A percentile compares a stretch with the other conserved stretches of the same genome.
Conservation (phyloP, 2,329 filamentous ascomycete species). For the Penicillium sp. region DNA sequence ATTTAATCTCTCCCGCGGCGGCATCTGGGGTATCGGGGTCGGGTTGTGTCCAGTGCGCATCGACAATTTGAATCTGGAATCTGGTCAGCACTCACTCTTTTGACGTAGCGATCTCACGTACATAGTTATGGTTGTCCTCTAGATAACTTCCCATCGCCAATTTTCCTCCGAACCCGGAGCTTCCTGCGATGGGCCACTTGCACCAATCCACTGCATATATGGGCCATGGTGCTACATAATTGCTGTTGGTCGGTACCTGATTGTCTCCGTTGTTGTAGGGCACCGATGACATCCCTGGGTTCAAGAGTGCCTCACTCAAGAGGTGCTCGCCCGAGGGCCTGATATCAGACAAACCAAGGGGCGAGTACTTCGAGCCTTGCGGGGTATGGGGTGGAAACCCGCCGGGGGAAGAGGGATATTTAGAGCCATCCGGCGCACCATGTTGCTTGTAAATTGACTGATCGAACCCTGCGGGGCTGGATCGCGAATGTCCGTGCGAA, state of each 20-base stretch:
- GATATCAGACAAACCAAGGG: slow-evolving; percentile 88
- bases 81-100: slow-evolving; percentile 15
- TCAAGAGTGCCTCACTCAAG: slow-evolving; percentile 70
- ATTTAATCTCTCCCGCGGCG: slow-evolving; percentile 60
- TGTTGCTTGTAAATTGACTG: slow-evolving; percentile 64
- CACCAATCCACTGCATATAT: slow-evolving; percentile 99
- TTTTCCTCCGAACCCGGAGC: slow-evolving; percentile 73
- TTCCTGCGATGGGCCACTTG: slow-evolving; percentile 83
- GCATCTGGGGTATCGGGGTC: slow-evolving; percentile 70
- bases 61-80: slow-evolving; percentile 89
- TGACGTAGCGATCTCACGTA: slow-evolving; percentile 47
- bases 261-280: slow-evolving; percentile 66
- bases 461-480: slow-evolving; percentile 71
- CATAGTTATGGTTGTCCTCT: slow-evolving; percentile 97
- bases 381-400: slow-evolving; percentile 57
- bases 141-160: slow-evolving; percentile 94
- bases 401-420: slow-evolving; percentile 58
- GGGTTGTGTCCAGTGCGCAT: slow-evolving; percentile 75
- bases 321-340: slow-evolving; percentile 81
- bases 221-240: slow-evolving; percentile 91
- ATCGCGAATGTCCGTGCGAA: slow-evolving; percentile 78
- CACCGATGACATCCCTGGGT: slow-evolving; percentile 50
- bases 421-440: slow-evolving; percentile 64
- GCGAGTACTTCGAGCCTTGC: slow-evolving; percentile 72
- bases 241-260: slow-evolving; percentile 74